Evolutionary conservation across 169 alveolate genomes (phyloP), one percentile per base, ranked within the genome.

Genomic region (Sarcocystis neurona): DNA sequence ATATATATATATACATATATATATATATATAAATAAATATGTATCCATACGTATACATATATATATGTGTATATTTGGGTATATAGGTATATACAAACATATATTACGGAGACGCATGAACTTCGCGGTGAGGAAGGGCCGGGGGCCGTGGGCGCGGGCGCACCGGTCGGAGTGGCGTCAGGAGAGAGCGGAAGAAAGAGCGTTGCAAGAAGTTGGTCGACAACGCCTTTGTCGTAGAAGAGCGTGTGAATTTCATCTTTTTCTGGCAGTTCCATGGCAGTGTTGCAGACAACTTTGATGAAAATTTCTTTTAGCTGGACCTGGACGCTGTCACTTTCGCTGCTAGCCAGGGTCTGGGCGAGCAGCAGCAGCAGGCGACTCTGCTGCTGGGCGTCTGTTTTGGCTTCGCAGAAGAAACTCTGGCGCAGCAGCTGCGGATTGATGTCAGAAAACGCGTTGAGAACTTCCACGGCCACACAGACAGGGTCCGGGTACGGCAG

Each of bases 211-310:
- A 79, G 87, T 1, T 39, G 53, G 75, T 79, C 87, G 41, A 79
- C 30, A 47, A 50, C 87, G 37, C 87, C 87, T 34, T 50, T 79
- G 53, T 79, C 87, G 87, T 44, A 79, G 74, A 79, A 79, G 75
- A 79, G 48, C 32, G 46, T 79, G 75, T 79, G 58, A 75, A 79
- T 48, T 53, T 79, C 87, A 39, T 79, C 87, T 50, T 79, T 79
- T n/a, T 79, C 87, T 12, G 87, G 87, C n/a, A 79, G 74, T 32
- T 79, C 87, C 87, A 79, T 79, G 87, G n/a, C 63, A 3, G 63
- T 72, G 75, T 53, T 53, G 53, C 87, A 79, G 34, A 79, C 75
- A 20, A 79, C 87, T 27, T 48, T 44, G 70, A 79, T 18, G 37
- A 79, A 32, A 30, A 50, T 79, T 53, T 79, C 87, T 53, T 79